These are phyloP conservation scores for Solanum gracilifrons DNA, from an alignment of 257 asterid species.

Conservation along the genomic window DNA sequence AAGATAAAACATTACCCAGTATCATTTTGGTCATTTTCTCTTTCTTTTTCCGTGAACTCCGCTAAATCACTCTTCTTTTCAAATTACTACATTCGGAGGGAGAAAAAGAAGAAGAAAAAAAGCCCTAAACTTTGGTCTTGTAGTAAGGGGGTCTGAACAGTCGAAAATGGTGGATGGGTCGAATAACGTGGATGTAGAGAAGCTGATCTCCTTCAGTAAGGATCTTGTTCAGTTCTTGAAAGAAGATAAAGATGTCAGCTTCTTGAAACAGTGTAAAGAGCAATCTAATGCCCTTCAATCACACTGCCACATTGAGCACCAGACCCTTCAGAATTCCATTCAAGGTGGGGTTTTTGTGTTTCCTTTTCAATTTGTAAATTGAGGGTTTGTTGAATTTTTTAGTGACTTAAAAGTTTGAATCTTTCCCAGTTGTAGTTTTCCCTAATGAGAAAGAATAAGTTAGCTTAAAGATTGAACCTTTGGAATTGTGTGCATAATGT, in stretches of 20 bases:
- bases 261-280: constrained; percentile 33
- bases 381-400: background rate
- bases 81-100: background rate
- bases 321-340: constrained; percentile 24
- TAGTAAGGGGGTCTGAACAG: background rate
- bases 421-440: background rate
- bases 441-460: background rate
- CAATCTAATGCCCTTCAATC: constrained; percentile 40
- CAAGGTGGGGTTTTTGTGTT: constrained; percentile 15
- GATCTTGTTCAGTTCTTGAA: constrained; percentile 42
- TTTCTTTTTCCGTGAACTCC: background rate
- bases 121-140: background rate
- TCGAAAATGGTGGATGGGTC: constrained; percentile 22
- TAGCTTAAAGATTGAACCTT: background rate
- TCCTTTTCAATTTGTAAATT: background rate
- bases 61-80: background rate
- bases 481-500: background rate
- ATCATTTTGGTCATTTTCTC: no score
- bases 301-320: constrained; percentile 36
- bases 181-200: constrained; percentile 32
- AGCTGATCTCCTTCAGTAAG: constrained; percentile 28
- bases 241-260: constrained; percentile 31
- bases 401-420: background rate
- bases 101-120: background rate
- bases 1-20: no score